phyloP scores from a whole-genome alignment of 495 filamentous ascomycete genomes.

The Aspergillus egyptiacus region DNA sequence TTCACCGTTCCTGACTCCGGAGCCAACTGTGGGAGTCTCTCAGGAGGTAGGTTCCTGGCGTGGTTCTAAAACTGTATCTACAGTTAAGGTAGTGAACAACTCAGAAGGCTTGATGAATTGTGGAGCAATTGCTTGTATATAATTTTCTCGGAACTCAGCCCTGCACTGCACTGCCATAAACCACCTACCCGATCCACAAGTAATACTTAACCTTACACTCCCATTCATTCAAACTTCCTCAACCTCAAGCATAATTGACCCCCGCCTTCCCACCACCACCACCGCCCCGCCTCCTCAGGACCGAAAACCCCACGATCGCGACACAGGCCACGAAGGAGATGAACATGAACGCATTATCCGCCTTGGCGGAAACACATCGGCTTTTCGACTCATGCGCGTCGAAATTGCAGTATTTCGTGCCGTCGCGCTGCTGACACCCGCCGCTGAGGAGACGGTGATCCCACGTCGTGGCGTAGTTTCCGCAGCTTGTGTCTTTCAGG shows the following conservation, averaged over 20 bases:
- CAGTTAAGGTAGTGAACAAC: no score
- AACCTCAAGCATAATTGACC: constrained; percentile 3
- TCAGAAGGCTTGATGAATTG: no score
- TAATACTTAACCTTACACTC: no score
- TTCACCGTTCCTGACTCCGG: no score
- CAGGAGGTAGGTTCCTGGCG: no score
- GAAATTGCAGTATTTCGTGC: constrained; percentile 5
- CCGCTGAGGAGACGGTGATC: constrained; percentile 31
- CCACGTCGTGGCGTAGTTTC: constrained; percentile 11
- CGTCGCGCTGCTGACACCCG: constrained; percentile 18
- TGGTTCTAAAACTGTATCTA: no score
- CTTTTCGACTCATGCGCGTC: constrained; percentile 17
- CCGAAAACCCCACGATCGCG: not conserved
- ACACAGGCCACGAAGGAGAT: constrained; percentile 20
- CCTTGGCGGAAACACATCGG: constrained; percentile 25
- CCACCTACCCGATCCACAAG: not conserved
- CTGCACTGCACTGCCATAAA: no score
- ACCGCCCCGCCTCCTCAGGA: not conserved
- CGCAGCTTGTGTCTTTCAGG: constrained; percentile 33
- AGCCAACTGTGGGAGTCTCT: no score
- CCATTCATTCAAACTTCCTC: no score
- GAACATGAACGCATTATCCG: constrained; percentile 30
- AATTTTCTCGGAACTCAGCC: no score
- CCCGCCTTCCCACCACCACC: not conserved
- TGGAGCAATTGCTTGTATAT: no score